Evolutionary conservation across 2,329 filamentous ascomycete species (phyloP), one percentile per base, ranked within the genome.

Genomic region (Cordyceps militaris): DNA sequence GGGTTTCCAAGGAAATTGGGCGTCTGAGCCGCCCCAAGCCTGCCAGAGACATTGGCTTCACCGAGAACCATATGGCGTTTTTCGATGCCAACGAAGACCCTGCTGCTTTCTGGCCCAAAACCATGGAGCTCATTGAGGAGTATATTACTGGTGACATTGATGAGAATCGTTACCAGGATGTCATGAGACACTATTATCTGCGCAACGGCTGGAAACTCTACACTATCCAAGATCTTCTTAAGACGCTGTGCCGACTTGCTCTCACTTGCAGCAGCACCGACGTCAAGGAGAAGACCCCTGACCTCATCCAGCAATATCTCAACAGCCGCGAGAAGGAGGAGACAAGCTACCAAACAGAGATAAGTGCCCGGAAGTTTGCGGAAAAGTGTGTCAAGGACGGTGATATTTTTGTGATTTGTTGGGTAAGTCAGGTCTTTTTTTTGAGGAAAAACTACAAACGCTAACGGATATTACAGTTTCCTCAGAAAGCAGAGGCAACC

Each of bases 371-470:
- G 61, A 96, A 95, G 72, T 90, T 91, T 69, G 91, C 94, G 1
- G 91, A 97, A 73, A 94, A 94, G 73, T 86, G 91, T 67, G 85
- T 94, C 63, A 96, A 95, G 76, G 93, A 97, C 62, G 88, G 88
- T 16, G 93, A 97, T 66, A 83, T 96, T 62, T 97, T 96, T 72
- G 85, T 91, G 51, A 86, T 97, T 63, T 86, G 87, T 69, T 97
- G 88, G 79, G 93, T 97, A 85, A 81, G 91, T 85, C 24, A 24
- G n/a, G 42, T 11, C 11, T 14, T 14, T 49, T 19, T 6, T 4
- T n/a, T 26, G 21, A 40, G 14, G 6, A 21, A 11, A 50, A 21
- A 6, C 1, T 65, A 58, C 9, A 38, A 30, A 50, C 60, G 56
- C 72, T 78, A 67, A 77, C 66, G 14, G 8, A 16, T 24, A 6